Base-by-base conservation (phyloP, 495 filamentous ascomycete species). In the Hypomontagnella submonticulosa region DNA sequence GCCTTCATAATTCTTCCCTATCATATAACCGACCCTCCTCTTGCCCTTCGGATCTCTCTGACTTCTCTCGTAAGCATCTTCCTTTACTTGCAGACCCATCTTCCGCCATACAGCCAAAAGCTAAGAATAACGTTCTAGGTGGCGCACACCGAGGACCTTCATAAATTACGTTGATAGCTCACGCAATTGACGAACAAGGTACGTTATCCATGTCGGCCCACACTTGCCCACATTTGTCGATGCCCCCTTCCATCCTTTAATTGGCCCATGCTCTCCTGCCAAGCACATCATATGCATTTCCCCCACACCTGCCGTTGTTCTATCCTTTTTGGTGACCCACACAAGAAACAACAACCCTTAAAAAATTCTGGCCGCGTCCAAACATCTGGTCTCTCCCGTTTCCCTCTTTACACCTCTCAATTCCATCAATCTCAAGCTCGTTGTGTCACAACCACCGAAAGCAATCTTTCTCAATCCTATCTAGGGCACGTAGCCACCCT, bases 401-500 rank as follows among this genome's bases (percentile, higher is more conserved):
- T 77, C 76, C 76, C 71, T 74, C 72, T 73, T 79, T 65, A 76
- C 78, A 80, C 80, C 69, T 76, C 73, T 75, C 76, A 78, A 76
- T 75, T 73, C 75, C 70, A 73, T 71, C 66, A 67, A 75, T 77
- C 75, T 70, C 71, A 77, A 79, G 73, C 68, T 72, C 67, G 70
- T 72, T 69, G 70, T 73, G 70, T 71, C 63, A 72, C 73, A 76
- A 73, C 65, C 66, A 70, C 72, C 69, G 72, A 73, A 67, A 61
- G 67, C 62, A 71, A 67, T 66, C 63, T 72, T 70, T 71, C 56
- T 71, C 72, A 81, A 73, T 66, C 71, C 81, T 81, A 81, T 90
- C 90, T 93, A 92, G 90, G 90, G 90, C 90, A 90, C 90, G 75
- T 83, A 93, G 90, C 90, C 90, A 92, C 90, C 90, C 90, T 92